Base-by-base conservation (phyloP, 202 grass and related monocot genomes). In the Schoenoplectus triqueter region DNA sequence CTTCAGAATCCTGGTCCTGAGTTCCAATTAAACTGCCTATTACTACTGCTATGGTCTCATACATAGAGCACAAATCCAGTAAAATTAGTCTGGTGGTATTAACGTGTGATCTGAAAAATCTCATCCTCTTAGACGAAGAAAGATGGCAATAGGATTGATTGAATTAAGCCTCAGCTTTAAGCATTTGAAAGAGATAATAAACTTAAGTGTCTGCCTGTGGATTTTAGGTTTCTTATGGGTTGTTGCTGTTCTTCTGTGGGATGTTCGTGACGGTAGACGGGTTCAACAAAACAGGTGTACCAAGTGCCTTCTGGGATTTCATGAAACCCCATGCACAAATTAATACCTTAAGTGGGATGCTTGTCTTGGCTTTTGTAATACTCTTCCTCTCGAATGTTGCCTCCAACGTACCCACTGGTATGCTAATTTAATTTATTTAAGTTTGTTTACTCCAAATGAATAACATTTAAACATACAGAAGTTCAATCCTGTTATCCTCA, bases 201-300 rank as follows among this genome's bases (percentile, higher is more conserved):
- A n/a, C 11, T 7, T 42, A 72, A 52, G 18, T 73, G 18, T 52
- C 31, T 15, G n/a, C 22, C 64, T 7, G 7, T 84, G 46, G 80
- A 56, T 18, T 85, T 52, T 82, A 92, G 93, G 95, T 98, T 4
- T 98, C 95, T 0, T 98, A 98, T 42, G 92, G 92, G 9, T 73
- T 98, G 67, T 22, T 98, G 67, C 84, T 98, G 48, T 98, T 98
- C 89, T 98, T 98, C 84, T 95, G 92, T 50, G 95, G 95, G 2
- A 95, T 95, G 95, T 98, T 98, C 89, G 94, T 98, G 66, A 98
- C 95, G 2, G 91, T 95, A 0, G 91, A 93, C 0, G 95, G 95
- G 10, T 98, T 98, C 85, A 95, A 98, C 66, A 93, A 89, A 88
- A 98, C 95, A 1, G 95, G 95, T 47, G 87, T 98, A 21, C 95